Evolutionary conservation across 306 rosid genomes (phyloP).

Genomic region (Casuarina glauca): DNA sequence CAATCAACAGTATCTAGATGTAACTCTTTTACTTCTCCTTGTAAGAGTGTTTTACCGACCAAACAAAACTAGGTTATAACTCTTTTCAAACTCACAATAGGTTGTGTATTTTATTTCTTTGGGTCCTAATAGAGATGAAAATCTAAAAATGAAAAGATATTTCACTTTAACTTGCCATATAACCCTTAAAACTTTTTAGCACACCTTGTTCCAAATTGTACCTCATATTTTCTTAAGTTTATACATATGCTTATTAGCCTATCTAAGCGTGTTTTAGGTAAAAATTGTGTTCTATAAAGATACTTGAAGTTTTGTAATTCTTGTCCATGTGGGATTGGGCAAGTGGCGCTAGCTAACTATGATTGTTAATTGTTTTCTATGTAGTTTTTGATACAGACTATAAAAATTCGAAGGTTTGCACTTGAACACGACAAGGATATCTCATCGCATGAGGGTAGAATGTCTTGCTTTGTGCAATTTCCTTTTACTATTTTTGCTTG

Average conservation of each 20-base stretch:
- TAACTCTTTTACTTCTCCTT: background rate
- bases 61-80: background rate
- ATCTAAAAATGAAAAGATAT: no score
- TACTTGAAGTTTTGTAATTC: background rate
- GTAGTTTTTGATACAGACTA: background rate
- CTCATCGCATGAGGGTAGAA: background rate
- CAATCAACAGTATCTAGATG: background rate
- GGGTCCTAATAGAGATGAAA: background rate
- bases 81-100: no score
- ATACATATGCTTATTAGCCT: background rate
- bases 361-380: background rate
- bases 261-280: background rate
- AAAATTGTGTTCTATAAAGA: no score
- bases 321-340: background rate
- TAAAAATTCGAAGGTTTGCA: background rate
- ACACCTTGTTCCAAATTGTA: background rate
- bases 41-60: background rate
- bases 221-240: no score
- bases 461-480: background rate
- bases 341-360: background rate
- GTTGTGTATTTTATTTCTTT: background rate
- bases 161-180: background rate
- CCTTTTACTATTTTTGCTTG: background rate
- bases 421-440: background rate
- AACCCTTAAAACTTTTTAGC: background rate